Percentiles rank a stretch among this genome's conserved stretches.
Conservation (phyloP, 345 rosid species). For the Cardamine resedifolia region DNA sequence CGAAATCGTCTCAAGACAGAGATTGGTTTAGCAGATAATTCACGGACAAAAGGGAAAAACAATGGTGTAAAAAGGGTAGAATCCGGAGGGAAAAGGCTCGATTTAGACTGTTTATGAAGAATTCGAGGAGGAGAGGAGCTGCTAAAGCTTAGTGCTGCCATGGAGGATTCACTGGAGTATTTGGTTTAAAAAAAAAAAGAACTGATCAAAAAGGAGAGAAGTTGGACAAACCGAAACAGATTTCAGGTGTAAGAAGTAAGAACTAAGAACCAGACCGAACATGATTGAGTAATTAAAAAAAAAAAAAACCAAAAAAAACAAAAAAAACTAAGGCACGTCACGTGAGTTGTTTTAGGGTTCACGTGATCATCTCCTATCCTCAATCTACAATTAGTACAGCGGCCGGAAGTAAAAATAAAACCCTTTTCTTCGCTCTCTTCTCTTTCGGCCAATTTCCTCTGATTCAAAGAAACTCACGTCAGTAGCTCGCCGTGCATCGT, state of each 20-base stretch:
- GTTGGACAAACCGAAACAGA: conserved; percentile 14
- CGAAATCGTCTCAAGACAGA: conserved; percentile 20
- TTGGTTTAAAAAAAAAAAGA: background rate
- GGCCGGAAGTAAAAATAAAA: background rate
- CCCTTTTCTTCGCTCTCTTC: background rate
- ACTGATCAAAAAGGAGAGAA: background rate
- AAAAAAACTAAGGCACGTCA: background rate
- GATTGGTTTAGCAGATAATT: conserved; percentile 6
- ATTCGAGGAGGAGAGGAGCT: conserved; percentile 32
- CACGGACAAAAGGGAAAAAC: background rate
- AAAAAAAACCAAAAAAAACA: too few species aligned
- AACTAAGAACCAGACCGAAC: conserved; percentile 1
- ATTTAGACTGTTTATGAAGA: conserved; percentile 26
- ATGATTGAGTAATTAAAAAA: background rate
- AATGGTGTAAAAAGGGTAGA: background rate
- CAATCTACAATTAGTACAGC: background rate
- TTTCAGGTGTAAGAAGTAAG: background rate
- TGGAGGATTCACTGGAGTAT: conserved; percentile 2
- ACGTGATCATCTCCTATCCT: conserved; percentile 22
- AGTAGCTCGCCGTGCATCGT: background rate
- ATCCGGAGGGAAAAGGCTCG: background rate
- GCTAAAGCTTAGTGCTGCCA: conserved; percentile 35
- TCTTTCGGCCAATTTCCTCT: background rate
- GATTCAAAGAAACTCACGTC: background rate
- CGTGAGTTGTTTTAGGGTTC: conserved; percentile 28